These are phyloP conservation scores for Ophiostoma piceae DNA, from an alignment of 2,329 filamentous ascomycete species.

Conservation along the genomic window DNA sequence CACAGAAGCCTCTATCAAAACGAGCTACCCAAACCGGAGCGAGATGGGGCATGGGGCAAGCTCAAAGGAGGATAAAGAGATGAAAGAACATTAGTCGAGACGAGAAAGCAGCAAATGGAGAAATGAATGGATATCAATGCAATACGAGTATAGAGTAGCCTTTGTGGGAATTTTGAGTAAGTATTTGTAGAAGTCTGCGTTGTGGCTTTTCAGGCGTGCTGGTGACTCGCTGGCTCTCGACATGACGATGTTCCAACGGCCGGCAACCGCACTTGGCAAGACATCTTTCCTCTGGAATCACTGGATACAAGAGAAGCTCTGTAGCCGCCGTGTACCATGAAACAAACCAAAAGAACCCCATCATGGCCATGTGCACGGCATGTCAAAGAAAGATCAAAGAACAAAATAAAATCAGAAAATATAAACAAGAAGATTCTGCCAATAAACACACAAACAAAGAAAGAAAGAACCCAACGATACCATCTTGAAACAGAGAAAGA, in stretches of 20 bases:
- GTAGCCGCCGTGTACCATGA: too few species aligned
- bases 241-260: not conserved
- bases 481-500: slow-evolving; percentile 3
- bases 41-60: not conserved
- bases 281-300: too few species aligned
- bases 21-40: slow-evolving; percentile 7
- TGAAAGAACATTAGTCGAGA: not conserved
- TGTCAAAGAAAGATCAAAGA: not conserved
- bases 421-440: not conserved
- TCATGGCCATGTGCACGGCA: not conserved
- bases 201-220: too few species aligned
- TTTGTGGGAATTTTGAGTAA: not conserved
- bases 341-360: too few species aligned
- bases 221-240: too few species aligned
- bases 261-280: too few species aligned
- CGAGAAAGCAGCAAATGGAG: not conserved
- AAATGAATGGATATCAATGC: not conserved
- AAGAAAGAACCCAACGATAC: not conserved
- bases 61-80: not conserved
- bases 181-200: too few species aligned
- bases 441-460: not conserved
- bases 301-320: too few species aligned
- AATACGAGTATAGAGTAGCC: not conserved
- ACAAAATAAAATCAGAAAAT: not conserved
- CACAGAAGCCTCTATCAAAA: not conserved